phyloP scores from a whole-genome alignment of 2,329 filamentous ascomycete species.

The Microsporum audouinii region DNA sequence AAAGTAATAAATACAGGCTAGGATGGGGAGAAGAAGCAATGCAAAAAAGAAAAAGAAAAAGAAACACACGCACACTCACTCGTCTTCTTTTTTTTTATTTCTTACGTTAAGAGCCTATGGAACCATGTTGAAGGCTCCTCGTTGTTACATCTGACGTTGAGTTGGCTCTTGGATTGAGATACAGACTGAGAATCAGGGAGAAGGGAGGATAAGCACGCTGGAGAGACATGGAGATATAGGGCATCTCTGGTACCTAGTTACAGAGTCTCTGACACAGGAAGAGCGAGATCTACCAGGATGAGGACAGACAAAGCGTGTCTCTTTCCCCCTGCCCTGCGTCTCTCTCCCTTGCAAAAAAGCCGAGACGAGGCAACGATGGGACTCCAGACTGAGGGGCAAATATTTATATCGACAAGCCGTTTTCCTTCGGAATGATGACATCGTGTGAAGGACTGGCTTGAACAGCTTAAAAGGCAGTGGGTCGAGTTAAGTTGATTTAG shows the following conservation, averaged over 20 bases:
- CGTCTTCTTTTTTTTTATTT: neutral
- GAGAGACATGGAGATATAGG: neutral
- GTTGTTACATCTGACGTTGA: constrained; percentile 2
- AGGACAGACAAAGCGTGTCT: too few species aligned
- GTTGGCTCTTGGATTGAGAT: constrained; percentile 1
- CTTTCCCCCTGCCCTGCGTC: neutral
- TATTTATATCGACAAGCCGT: neutral
- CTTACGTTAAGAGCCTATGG: neutral
- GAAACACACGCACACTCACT: constrained; percentile 1
- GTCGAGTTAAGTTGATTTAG: neutral
- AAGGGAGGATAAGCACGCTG: neutral
- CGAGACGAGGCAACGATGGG: neutral
- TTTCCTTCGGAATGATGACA: neutral
- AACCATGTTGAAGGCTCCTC: neutral
- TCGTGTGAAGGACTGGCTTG: neutral
- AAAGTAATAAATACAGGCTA: constrained; percentile 1
- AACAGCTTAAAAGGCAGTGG: neutral
- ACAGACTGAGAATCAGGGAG: constrained; percentile 1
- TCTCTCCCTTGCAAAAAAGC: neutral
- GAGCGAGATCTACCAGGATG: neutral
- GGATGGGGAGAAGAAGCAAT: constrained; percentile 7
- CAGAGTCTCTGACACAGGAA: neutral
- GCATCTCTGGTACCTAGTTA: neutral
- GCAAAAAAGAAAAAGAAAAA: constrained; percentile 8
- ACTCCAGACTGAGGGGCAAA: neutral